Percentiles rank a stretch among this genome's conserved stretches.
phyloP scores from a whole-genome alignment of 1,284 basidiomycete genomes.

The Garcileccinum viscosum region DNA sequence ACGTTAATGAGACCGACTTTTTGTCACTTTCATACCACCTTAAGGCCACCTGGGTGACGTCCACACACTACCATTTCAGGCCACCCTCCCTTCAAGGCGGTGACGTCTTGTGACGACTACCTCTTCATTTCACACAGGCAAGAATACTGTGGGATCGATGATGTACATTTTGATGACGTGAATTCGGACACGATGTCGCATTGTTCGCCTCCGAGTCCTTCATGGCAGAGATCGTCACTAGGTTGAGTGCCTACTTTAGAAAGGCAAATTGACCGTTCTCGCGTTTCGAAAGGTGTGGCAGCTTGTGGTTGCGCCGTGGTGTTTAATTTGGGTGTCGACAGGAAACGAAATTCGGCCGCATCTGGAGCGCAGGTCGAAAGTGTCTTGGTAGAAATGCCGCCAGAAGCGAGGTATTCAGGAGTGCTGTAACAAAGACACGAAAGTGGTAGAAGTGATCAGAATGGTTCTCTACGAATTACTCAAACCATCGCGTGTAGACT shows the following conservation, averaged over 20 bases:
- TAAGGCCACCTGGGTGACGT: no score
- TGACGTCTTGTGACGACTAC: no score
- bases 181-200: slow-evolving; percentile 55
- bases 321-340: no score
- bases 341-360: not conserved
- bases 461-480: slow-evolving; percentile 49
- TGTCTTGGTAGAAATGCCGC: slow-evolving; percentile 87
- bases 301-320: not conserved
- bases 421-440: slow-evolving; percentile 58
- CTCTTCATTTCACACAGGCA: no score
- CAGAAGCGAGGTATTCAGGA: slow-evolving; percentile 86
- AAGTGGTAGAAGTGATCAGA: slow-evolving; percentile 49
- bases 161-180: slow-evolving; percentile 62
- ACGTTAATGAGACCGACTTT: slow-evolving; percentile 55
- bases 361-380: slow-evolving; percentile 78
- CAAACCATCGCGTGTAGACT: not conserved
- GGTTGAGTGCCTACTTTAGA: no score
- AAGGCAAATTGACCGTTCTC: no score
- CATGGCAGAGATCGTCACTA: no score
- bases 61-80: no score
- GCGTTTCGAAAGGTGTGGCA: not conserved
- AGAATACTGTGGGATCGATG: no score
- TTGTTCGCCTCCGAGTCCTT: not conserved
- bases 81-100: no score
- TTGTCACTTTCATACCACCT: no score